Evolutionary conservation across 345 rosid genomes (phyloP).

Genomic region (Conringia planisiliqua): DNA sequence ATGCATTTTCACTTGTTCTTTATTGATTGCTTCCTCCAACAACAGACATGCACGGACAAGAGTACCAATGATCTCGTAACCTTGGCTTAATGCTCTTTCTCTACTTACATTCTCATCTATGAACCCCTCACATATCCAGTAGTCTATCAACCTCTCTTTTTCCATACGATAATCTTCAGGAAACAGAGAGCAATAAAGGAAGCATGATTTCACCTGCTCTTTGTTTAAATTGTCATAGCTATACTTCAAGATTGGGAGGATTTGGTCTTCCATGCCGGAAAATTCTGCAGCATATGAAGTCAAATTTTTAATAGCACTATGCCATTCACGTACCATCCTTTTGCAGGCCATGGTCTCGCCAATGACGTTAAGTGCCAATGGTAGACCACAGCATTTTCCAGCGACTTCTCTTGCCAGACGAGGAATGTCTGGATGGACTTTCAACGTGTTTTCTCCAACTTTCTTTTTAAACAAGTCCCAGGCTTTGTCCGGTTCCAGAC

Average conservation of each 20-base stretch:
- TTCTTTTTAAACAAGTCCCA: background rate
- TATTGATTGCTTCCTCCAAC: background rate
- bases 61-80: conserved; percentile 22
- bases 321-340: too few relatives aligned
- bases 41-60: conserved; percentile 9
- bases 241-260: background rate
- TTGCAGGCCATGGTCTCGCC: too few relatives aligned
- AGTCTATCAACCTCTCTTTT: background rate
- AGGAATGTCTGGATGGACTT: too few relatives aligned
- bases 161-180: background rate
- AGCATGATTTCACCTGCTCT: background rate
- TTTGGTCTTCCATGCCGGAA: background rate
- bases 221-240: background rate
- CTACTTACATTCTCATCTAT: background rate
- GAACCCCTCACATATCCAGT: background rate
- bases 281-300: too few relatives aligned
- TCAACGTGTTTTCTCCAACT: background rate
- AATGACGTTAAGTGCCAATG: too few relatives aligned
- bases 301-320: too few relatives aligned
- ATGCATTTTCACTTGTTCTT: background rate
- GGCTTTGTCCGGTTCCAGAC: background rate
- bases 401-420: too few relatives aligned
- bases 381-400: too few relatives aligned
- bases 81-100: background rate
- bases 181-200: background rate